Conservation (phyloP, 2,329 filamentous ascomycete genomes). For the Talaromyces amestolkiae region DNA sequence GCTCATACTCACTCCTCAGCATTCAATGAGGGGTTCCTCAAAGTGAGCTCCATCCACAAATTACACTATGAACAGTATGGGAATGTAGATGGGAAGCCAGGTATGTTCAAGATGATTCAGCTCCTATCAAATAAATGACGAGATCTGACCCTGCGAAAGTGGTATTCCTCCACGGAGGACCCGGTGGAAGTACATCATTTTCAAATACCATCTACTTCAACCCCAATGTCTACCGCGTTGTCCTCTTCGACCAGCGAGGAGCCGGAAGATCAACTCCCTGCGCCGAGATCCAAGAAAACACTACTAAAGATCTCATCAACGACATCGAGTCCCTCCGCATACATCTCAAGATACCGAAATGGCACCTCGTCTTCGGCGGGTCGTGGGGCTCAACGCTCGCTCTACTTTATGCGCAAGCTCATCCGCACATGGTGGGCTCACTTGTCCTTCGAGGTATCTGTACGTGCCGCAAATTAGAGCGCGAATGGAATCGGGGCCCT, state of each 20-base stretch:
- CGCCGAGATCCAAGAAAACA: neutral
- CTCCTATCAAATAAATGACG: neutral
- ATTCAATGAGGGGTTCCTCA: neutral
- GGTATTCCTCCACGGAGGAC: neutral
- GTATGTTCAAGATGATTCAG: neutral
- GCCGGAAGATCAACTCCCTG: neutral
- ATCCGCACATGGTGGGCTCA: neutral
- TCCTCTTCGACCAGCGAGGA: neutral
- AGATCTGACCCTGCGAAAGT: neutral
- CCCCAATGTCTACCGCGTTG: neutral
- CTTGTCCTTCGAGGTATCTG: neutral
- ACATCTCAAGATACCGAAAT: neutral
- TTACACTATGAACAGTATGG: neutral
- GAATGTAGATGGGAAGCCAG: neutral
- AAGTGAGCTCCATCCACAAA: neutral
- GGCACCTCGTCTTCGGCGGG: neutral
- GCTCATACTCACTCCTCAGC: neutral
- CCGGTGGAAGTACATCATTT: neutral
- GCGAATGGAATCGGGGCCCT: neutral
- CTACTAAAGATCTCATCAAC: neutral
- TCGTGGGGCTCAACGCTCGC: slow-evolving; percentile 2
- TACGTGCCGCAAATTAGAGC: neutral
- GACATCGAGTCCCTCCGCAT: neutral
- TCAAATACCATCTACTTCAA: neutral
- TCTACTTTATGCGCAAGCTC: slow-evolving; percentile 1